Base-by-base conservation (phyloP, 768 basidiomycete species). In the Tephrocybe sp. region DNA sequence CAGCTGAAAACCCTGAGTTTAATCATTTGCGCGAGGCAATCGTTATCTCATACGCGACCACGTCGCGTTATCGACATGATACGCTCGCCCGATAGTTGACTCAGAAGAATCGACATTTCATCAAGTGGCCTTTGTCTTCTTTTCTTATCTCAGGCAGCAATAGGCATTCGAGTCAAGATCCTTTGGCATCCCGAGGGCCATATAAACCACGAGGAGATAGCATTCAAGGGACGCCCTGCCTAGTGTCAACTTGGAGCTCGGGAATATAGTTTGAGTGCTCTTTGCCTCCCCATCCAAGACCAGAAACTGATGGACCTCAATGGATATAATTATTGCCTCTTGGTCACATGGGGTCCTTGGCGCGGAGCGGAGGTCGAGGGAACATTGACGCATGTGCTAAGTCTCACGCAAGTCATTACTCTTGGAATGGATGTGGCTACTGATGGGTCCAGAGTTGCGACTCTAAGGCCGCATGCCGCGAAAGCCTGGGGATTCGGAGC, bases 361-460 rank as follows among this genome's bases (percentile, higher is more conserved):
- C 36, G 40, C 66, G 70, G 68, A 68, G 59, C 66, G 65, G 64
- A 61, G 59, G 61, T 58, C 59, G 53, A 59, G 54, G 54, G 53
- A 60, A 59, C 55, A 51, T 60, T 64, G 53, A 60, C 60, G 62
- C 67, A 69, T 69, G 67, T 69, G 68, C 60, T 54, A 56, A 56
- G 63, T 67, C 67, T 66, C 63, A 68, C 66, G 59, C 59, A 63
- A 51, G 49, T 51, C 49, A 41, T 45, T 48, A 45, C 54, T 63
- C 51, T 61, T 55, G 59, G 61, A 57, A 62, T 55, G 52, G 61
- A 68, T 62, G 65, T 64, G 63, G 59, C 58, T 54, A 60, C 57
- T 64, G 57, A 60, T 61, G 56, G 55, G 52, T 52, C 53, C 54
- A n/a, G 56, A 56, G 55, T 58, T 56, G 57, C 59, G 61, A 57